Conservation (phyloP, 306 rosid genomes). For the Myrica gale region DNA sequence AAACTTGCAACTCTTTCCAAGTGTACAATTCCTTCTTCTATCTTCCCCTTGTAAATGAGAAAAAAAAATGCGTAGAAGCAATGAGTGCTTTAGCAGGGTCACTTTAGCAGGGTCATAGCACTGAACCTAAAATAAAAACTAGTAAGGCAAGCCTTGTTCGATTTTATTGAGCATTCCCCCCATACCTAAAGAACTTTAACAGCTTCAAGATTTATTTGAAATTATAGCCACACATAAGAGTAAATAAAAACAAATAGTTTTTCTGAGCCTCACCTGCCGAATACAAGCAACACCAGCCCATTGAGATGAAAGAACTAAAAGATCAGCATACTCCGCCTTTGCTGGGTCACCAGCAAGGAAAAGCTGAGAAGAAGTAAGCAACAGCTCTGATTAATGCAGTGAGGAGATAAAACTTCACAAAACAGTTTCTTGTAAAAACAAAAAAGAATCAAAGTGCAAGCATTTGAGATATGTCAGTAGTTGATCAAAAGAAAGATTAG, state of each 20-base stretch:
- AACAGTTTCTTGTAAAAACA: conserved; percentile 2
- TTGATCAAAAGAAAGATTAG: neutral
- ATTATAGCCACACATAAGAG: neutral
- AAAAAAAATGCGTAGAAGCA: neutral
- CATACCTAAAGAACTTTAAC: too few species aligned
- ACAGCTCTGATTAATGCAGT: conserved; percentile 16
- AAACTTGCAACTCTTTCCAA: conserved; percentile 69
- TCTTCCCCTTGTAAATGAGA: conserved; percentile 60
- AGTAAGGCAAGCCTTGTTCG: too few species aligned
- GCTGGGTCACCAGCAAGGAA: conserved; percentile 54
- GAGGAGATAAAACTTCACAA: neutral
- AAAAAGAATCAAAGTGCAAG: conserved; percentile 6
- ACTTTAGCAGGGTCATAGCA: neutral
- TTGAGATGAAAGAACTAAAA: conserved; percentile 76
- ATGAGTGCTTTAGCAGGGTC: neutral
- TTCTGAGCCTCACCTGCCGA: conserved; percentile 63
- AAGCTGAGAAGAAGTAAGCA: conserved; percentile 50
- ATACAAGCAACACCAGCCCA: conserved; percentile 84
- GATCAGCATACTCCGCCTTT: conserved; percentile 57
- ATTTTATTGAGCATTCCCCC: too few species aligned
- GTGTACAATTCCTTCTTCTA: conserved; percentile 60
- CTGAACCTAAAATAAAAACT: neutral
- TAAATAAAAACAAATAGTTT: neutral
- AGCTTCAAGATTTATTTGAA: too few species aligned
- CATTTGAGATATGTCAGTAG: neutral